These are phyloP conservation scores for barrel medic (Medicago truncatula) DNA, from an alignment of 306 rosid genomes.

Conservation along the genomic window DNA sequence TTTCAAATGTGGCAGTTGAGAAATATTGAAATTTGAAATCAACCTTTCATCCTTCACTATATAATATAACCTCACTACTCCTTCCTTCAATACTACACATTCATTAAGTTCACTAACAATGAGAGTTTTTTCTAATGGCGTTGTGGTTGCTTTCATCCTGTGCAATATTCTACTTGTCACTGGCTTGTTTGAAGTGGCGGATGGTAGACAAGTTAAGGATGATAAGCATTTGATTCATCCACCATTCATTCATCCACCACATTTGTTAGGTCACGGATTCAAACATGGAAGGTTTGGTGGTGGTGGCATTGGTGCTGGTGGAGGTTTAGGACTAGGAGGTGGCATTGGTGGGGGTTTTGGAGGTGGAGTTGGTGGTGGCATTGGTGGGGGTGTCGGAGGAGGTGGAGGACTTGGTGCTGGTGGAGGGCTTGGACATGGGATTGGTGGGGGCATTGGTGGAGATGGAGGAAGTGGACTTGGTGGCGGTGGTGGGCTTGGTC, in stretches of 20 bases:
- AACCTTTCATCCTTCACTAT: not conserved
- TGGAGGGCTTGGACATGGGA: constrained; percentile 12
- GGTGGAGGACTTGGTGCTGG: constrained; percentile 32
- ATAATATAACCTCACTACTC: not conserved
- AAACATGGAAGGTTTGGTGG: constrained; percentile 38
- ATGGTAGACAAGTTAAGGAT: constrained; percentile 25
- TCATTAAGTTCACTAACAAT: not conserved
- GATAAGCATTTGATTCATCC: constrained; percentile 55
- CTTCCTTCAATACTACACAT: not conserved
- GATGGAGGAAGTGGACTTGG: not conserved
- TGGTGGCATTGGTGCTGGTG: not conserved
- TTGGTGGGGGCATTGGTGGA: constrained; percentile 18
- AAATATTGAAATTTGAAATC: not conserved
- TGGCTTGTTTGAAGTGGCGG: constrained; percentile 24
- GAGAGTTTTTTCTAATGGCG: not conserved
- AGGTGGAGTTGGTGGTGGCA: not conserved
- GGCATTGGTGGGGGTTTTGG: not conserved
- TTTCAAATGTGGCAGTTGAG: not conserved
- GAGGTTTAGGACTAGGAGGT: constrained; percentile 5
- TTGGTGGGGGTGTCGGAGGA: not conserved
- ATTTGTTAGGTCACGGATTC: constrained; percentile 40
- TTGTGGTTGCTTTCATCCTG: not conserved
- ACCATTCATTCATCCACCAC: constrained; percentile 43
- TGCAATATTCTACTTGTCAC: not conserved
- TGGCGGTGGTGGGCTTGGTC: not conserved